Conservation (phyloP, 306 rosid species). For the Pyrus betulifolia region DNA sequence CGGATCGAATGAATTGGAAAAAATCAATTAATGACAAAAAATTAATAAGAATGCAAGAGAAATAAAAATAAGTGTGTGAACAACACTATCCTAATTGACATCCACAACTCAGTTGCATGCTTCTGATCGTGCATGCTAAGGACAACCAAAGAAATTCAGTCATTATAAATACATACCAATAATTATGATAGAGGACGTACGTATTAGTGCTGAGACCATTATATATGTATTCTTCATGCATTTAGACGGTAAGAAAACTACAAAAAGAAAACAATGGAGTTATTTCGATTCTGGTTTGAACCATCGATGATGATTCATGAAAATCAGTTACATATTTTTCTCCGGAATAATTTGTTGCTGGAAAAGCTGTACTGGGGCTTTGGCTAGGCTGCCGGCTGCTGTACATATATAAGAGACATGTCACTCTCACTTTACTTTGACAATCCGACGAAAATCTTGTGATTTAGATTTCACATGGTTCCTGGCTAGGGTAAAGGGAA, state of each 20-base stretch:
- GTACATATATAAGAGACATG: background rate
- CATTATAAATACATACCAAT: background rate
- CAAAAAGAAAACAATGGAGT: background rate
- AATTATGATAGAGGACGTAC: background rate
- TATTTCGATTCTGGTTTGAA: slow-evolving; percentile 3
- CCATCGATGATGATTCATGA: background rate
- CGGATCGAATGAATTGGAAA: no score
- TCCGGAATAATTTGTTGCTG: background rate
- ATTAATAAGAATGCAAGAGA: no score
- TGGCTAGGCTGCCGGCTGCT: background rate
- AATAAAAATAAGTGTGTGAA: no score
- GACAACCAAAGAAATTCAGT: background rate
- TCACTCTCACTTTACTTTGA: slow-evolving; percentile 9
- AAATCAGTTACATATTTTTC: background rate
- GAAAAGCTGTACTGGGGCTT: background rate
- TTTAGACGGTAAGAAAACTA: background rate
- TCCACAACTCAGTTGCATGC: no score
- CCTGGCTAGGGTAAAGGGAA: background rate
- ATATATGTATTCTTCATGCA: background rate
- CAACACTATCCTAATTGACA: no score
- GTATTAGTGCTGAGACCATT: background rate
- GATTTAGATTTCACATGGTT: background rate
- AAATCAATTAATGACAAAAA: no score
- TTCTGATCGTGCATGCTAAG: no score
- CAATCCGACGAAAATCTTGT: slow-evolving; percentile 7